Evolutionary conservation across 1,139 yeast genomes (phyloP), one percentile per base, ranked within the genome.

Genomic region (Debaryomyces robertsiae): DNA sequence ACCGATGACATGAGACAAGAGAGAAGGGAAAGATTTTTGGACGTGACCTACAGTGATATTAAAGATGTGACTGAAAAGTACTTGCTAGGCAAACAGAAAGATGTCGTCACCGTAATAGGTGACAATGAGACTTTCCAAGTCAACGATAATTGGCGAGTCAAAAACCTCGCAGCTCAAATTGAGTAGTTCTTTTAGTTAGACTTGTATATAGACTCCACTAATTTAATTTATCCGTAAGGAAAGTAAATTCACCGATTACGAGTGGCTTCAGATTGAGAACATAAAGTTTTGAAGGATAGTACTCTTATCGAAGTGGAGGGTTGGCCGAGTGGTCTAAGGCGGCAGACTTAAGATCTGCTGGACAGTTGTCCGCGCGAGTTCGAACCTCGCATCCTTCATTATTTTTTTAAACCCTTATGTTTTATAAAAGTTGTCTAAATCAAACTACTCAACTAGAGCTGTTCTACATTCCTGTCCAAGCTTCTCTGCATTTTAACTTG

Each of bases 371-470:
- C 86, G 86, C 84, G 84, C 84, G 84, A 79, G 84, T 80, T 80
- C 84, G 84, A 79, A 79, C 83, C 84, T 79, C 84, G 84, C 84
- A 77, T 75, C 84, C 84, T 78, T 78, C 84, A 80, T 56, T 65
- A 65, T 61, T 61, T 69, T 68, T 71, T 61, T 48, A 23, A 27
- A 25, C 17, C 2, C 13, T 2, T 15, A 19, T 30, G 13, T 10
- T 13, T 6, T 9, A 6, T 27, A 9, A 11, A n/a, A n/a, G n/a
- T n/a, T n/a, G n/a, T n/a, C n/a, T n/a, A n/a, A n/a, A n/a, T n/a
- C n/a, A n/a, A n/a, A n/a, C n/a, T n/a, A n/a, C n/a, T n/a, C n/a
- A n/a, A n/a, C n/a, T n/a, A n/a, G n/a, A n/a, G n/a, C n/a, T n/a
- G n/a, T n/a, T n/a, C n/a, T n/a, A n/a, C n/a, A n/a, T n/a, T n/a